Conservation (phyloP, 257 asterid genomes). For the Oldenlandia corymbosa region DNA sequence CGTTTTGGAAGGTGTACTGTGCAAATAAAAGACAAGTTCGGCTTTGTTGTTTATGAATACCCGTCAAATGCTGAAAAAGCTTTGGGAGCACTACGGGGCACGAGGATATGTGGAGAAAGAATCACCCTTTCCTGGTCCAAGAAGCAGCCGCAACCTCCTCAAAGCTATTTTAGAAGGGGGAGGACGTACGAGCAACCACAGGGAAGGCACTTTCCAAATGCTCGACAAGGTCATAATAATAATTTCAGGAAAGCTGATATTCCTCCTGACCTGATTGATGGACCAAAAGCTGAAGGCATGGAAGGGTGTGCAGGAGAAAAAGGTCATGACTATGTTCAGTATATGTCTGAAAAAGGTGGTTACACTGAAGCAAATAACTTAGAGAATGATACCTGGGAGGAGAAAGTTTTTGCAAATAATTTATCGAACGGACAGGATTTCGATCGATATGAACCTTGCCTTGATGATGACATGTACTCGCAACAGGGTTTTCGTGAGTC, state of each 20-base stretch:
- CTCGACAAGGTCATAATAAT: constrained; percentile 19
- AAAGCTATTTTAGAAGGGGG: constrained; percentile 29
- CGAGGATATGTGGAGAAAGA: constrained; percentile 53
- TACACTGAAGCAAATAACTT: constrained; percentile 21
- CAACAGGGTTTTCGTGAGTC: constrained; percentile 17
- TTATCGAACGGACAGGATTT: constrained; percentile 31
- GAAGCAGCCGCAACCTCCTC: constrained; percentile 41
- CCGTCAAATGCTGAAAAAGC: constrained; percentile 59
- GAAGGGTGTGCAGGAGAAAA: constrained; percentile 18
- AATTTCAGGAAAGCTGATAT: constrained; percentile 17
- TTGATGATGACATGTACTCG: constrained; percentile 30
- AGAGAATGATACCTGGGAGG: constrained; percentile 42
- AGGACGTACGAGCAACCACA: constrained; percentile 22
- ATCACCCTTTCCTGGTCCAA: constrained; percentile 57
- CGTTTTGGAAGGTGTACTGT: constrained; percentile 53
- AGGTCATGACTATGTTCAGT: constrained; percentile 13
- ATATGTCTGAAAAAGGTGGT: constrained; percentile 20
- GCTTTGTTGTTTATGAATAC: constrained; percentile 53
- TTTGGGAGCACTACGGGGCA: constrained; percentile 45
- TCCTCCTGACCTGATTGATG: constrained; percentile 26
- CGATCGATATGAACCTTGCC: constrained; percentile 51
- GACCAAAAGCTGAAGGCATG: constrained; percentile 16
- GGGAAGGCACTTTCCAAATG: constrained; percentile 24
- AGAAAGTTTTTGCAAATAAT: constrained; percentile 26
- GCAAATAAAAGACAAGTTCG: constrained; percentile 47